phyloP scores from a whole-genome alignment of 768 basidiomycete genomes.

The Leccinum boreale region DNA sequence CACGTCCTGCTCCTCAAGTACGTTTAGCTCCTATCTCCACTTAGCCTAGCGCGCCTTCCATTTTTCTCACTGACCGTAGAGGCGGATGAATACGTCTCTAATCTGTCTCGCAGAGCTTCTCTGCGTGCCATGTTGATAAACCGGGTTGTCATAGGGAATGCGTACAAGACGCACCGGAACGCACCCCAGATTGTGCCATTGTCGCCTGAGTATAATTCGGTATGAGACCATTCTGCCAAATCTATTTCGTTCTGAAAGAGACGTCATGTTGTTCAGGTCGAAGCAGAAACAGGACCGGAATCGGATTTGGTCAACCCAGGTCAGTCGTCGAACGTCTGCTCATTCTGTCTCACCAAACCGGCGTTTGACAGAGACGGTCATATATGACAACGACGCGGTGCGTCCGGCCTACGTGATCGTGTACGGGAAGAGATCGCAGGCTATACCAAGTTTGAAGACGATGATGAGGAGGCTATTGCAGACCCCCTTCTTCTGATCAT shows the following conservation, averaged over 20 bases:
- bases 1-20: constrained; percentile 14
- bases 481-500: constrained; percentile 4
- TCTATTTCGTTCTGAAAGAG: background rate
- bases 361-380: constrained; percentile 5
- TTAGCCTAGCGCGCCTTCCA: background rate
- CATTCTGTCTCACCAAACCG: background rate
- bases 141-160: constrained; percentile 5
- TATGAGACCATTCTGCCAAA: background rate
- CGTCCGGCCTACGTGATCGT: constrained; percentile 12
- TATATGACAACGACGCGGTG: constrained; percentile 14
- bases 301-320: constrained; percentile 16
- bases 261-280: constrained; percentile 1
- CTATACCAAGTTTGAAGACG: background rate
- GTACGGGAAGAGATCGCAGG: constrained; percentile 7
- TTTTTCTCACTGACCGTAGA: constrained; percentile 11
- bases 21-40: background rate
- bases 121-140: constrained; percentile 14
- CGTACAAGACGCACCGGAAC: constrained; percentile 8
- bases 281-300: constrained; percentile 11
- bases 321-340: background rate
- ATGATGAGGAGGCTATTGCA: background rate
- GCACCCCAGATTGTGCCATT: constrained; percentile 11
- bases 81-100: constrained; percentile 17
- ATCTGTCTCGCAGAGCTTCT: constrained; percentile 6
- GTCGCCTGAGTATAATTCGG: constrained; percentile 5